Base-by-base conservation (phyloP, 164 flowering plant genomes). In the Vitis labrusca region DNA sequence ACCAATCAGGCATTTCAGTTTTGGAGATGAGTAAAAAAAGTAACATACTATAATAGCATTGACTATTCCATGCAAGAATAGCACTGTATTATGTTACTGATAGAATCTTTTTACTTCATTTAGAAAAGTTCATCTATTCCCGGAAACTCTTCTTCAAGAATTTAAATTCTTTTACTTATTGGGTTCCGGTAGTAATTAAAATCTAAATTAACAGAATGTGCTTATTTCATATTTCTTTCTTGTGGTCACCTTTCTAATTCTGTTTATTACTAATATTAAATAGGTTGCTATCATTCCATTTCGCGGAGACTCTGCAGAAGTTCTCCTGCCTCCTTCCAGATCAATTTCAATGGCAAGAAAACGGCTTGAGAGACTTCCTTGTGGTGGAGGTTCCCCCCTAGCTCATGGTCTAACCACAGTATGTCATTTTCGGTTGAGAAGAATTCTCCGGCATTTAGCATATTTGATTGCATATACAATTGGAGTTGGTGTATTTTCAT, bases 331-430 rank as follows among this genome's bases (percentile, higher is more conserved):
- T 78, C 99, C 99, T 79, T 92, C 99, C 14, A 83, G 99, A 70
- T 94, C 99, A 67, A 94, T 94, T 79, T 83, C 97, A 71, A 94
- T 94, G 99, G 99, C 99, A 71, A 90, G 99, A 76, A 94, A 91
- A 68, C 97, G 97, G 69, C 92, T 94, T 48, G 97, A 94, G 78
- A 86, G 91, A 77, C 97, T 92, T 50, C 99, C 99, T 65, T 94
- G 99, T 81, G 97, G 99, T 68, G 99, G 99, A 56, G 99, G 99
- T 72, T 94, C 99, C 66, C 99, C 97, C 66, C 79, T 92, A 19
- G 99, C 99, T 77, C 97, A 94, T 79, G 99, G 99, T 61, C 93
- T 94, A 51, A 91, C 94, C 51, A 94, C 84, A 78, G 99, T 91
- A 84, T 47, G 74, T 60, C 30, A 6, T 69, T 52, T 61, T 29